A percentile compares a stretch with the other conserved stretches of the same genome.
Conservation (phyloP, 2,329 filamentous ascomycete species). For the Bipolaris oryzae region DNA sequence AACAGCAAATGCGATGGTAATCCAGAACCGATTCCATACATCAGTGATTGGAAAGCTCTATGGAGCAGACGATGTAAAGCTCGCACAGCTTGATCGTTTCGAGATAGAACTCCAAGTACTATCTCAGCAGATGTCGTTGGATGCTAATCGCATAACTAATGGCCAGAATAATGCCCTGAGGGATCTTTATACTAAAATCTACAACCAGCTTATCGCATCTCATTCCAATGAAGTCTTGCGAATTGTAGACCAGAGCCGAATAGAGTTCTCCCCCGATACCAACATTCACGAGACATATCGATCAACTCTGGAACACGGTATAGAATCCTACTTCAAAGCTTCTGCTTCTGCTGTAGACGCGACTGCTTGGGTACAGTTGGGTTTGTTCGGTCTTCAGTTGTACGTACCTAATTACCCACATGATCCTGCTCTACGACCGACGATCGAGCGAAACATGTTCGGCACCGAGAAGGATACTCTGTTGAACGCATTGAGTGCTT, state of each 20-base stretch:
- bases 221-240: constrained; percentile 26
- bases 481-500: constrained; percentile 61
- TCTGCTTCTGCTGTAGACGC: constrained; percentile 37
- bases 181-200: constrained; percentile 31
- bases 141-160: constrained; percentile 42
- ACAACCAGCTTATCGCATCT: constrained; percentile 29
- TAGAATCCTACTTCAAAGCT: constrained; percentile 18
- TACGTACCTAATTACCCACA: constrained; percentile 87
- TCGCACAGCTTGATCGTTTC: constrained; percentile 51
- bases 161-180: constrained; percentile 40
- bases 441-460: constrained; percentile 68
- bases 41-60: constrained; percentile 37
- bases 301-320: constrained; percentile 30
- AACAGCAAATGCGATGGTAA: constrained; percentile 28
- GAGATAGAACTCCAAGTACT: constrained; percentile 49
- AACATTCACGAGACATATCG: constrained; percentile 42
- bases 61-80: constrained; percentile 43
- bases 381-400: constrained; percentile 73
- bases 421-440: constrained; percentile 71
- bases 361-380: constrained; percentile 74
- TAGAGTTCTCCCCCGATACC: constrained; percentile 19
- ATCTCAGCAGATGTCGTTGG: constrained; percentile 43
- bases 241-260: neutral
- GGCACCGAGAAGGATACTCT: constrained; percentile 63
- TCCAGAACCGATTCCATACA: constrained; percentile 39